Evolutionary conservation across 371 early-diverging fungal genomes (phyloP).

Genomic region (Syncephalastrum monosporum): DNA sequence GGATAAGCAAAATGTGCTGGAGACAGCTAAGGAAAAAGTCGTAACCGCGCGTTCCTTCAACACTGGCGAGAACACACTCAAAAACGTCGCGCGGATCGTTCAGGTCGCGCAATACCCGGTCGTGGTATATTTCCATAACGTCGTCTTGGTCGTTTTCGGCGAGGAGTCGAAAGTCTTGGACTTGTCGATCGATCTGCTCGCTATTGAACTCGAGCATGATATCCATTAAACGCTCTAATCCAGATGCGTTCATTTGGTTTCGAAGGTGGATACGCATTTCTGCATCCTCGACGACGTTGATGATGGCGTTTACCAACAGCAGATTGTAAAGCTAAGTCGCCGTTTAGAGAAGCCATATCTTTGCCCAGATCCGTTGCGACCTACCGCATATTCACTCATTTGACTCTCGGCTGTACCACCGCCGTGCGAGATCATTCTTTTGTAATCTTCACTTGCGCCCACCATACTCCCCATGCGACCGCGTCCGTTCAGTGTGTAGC

Average conservation of each 20-base stretch:
- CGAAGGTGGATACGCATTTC: constrained; percentile 77
- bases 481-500: constrained; percentile 71
- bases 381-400: constrained; percentile 72
- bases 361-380: constrained; percentile 4
- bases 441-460: constrained; percentile 76
- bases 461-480: constrained; percentile 87
- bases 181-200: constrained; percentile 72
- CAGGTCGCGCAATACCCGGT: constrained; percentile 72
- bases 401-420: constrained; percentile 63
- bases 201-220: constrained; percentile 67
- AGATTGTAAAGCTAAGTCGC: constrained; percentile 63
- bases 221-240: constrained; percentile 70
- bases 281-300: constrained; percentile 78
- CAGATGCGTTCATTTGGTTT: constrained; percentile 76
- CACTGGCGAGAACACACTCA: constrained; percentile 67
- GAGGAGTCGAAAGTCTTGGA: constrained; percentile 69
- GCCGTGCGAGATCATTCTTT: constrained; percentile 55
- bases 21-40: constrained; percentile 79
- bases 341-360: neutral
- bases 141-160: constrained; percentile 81
- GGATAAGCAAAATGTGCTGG: constrained; percentile 75
- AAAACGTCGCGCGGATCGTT: constrained; percentile 82
- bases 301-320: constrained; percentile 80
- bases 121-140: constrained; percentile 75
- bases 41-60: constrained; percentile 73